These are phyloP conservation scores for Pogostemon cablin DNA, from an alignment of 257 asterid genomes.

Conservation along the genomic window DNA sequence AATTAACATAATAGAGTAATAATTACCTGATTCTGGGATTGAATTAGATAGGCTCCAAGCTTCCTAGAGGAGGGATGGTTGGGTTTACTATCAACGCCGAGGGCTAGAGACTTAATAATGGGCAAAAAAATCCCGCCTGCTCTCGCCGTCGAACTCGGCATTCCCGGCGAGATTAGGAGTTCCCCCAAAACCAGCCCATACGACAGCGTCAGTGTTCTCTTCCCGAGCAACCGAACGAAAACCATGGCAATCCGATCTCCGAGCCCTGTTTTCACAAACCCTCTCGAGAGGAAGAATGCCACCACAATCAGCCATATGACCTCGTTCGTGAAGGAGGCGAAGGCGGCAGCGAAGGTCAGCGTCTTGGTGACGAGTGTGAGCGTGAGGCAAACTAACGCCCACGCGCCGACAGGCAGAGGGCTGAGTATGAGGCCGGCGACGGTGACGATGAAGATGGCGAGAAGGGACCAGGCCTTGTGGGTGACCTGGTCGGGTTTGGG, in stretches of 20 bases:
- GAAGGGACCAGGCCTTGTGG: conserved; percentile 69
- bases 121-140: conserved; percentile 89
- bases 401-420: conserved; percentile 78
- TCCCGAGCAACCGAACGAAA: conserved; percentile 72
- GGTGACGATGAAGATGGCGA: conserved; percentile 67
- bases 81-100: conserved; percentile 60
- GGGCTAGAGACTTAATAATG: conserved; percentile 67
- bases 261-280: conserved; percentile 78
- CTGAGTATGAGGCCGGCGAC: conserved; percentile 64
- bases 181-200: conserved; percentile 74
- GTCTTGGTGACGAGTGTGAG: conserved; percentile 58
- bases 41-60: conserved; percentile 73
- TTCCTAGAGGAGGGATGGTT: conserved; percentile 58
- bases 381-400: conserved; percentile 68
- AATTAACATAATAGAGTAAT: neutral
- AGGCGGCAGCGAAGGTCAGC: conserved; percentile 65
- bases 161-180: conserved; percentile 67
- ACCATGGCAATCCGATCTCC: conserved; percentile 77
- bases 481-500: conserved; percentile 58
- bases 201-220: conserved; percentile 64
- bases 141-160: conserved; percentile 79
- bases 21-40: conserved; percentile 75
- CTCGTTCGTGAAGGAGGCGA: conserved; percentile 71
- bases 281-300: conserved; percentile 70
- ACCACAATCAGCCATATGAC: conserved; percentile 76